These are phyloP conservation scores for Monilinia fructicola DNA, from an alignment of 2,329 filamentous ascomycete species.

Conservation along the genomic window DNA sequence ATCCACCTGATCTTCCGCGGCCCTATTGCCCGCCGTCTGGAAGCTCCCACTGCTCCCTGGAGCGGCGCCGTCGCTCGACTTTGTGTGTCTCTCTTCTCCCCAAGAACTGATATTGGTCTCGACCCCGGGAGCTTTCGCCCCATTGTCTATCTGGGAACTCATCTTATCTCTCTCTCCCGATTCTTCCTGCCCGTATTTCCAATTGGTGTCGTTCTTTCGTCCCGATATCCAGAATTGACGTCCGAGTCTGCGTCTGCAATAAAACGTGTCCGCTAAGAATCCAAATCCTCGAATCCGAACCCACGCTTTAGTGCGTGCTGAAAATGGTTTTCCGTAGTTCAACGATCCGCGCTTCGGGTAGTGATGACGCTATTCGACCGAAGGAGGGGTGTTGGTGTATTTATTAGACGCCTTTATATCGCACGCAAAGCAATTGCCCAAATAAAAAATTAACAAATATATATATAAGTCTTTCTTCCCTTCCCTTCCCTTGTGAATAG, in stretches of 20 bases:
- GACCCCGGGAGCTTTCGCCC: conserved; percentile 28
- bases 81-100: conserved; percentile 28
- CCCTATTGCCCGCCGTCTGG: conserved; percentile 25
- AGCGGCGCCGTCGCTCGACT: conserved; percentile 33
- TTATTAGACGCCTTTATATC: conserved; percentile 4
- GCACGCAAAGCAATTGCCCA: background rate
- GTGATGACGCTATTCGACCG: background rate
- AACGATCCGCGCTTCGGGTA: background rate
- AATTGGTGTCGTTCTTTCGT: conserved; percentile 17
- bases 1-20: conserved; percentile 26
- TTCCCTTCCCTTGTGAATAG: conserved; percentile 27
- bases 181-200: conserved; percentile 24
- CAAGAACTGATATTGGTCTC: conserved; percentile 27
- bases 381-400: background rate
- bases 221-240: conserved; percentile 11
- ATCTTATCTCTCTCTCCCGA: conserved; percentile 20
- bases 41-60: conserved; percentile 24
- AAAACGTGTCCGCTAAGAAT: conserved; percentile 38
- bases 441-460: background rate
- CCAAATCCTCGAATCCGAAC: conserved; percentile 23
- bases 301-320: conserved; percentile 18
- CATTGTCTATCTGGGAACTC: conserved; percentile 5
- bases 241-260: conserved; percentile 28
- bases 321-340: background rate
- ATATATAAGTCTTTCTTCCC: conserved; percentile 39